These are phyloP conservation scores for Leavenworthia alabamica DNA, from an alignment of 345 rosid genomes.

Conservation along the genomic window DNA sequence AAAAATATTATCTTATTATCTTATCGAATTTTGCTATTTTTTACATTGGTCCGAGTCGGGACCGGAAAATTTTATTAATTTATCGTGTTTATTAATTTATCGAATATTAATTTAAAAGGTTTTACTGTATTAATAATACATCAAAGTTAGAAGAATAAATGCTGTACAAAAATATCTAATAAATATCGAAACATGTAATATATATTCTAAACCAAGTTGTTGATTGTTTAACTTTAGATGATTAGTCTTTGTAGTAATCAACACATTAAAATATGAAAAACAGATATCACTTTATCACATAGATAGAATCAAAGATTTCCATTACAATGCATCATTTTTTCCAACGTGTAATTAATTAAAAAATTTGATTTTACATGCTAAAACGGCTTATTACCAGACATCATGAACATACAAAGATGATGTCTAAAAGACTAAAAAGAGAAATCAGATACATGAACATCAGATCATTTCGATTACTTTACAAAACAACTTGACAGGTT, in stretches of 20 bases:
- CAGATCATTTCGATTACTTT: conserved; percentile 16
- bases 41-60: too few relatives aligned
- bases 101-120: too few relatives aligned
- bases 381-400: conserved; percentile 9
- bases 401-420: conserved; percentile 16
- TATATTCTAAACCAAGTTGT: neutral
- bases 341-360: neutral
- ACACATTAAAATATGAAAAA: neutral
- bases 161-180: neutral
- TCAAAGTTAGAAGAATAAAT: neutral
- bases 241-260: neutral
- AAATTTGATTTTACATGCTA: neutral
- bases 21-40: too few relatives aligned
- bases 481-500: conserved; percentile 20
- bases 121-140: neutral
- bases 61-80: too few relatives aligned
- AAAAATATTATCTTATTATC: too few relatives aligned
- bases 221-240: neutral
- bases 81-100: too few relatives aligned
- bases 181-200: neutral
- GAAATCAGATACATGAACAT: conserved; percentile 13
- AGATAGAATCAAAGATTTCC: neutral
- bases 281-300: neutral
- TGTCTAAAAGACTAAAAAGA: conserved; percentile 12
- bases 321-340: conserved; percentile 1